Conservation (phyloP, 2,329 filamentous ascomycete species). For the Fusarium staphyleae region DNA sequence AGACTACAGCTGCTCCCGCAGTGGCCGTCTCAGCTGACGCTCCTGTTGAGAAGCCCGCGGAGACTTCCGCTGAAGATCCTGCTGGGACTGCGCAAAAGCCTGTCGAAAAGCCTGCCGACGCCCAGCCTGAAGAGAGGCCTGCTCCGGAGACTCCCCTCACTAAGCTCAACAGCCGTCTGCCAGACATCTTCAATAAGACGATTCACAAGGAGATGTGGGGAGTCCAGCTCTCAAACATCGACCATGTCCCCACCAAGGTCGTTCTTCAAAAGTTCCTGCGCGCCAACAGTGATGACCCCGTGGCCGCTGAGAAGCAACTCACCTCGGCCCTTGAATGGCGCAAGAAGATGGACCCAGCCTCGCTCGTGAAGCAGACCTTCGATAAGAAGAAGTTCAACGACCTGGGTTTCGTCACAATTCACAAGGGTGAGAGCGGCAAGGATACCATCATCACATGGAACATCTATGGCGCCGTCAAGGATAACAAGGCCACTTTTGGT, state of each 20-base stretch:
- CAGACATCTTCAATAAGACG: conserved; percentile 62
- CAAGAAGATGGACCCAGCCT: conserved; percentile 74
- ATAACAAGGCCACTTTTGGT: conserved; percentile 83
- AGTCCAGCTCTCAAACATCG: conserved; percentile 66
- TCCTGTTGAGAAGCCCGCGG: conserved; percentile 3
- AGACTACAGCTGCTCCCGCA: conserved; percentile 12
- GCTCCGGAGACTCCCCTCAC: conserved; percentile 51
- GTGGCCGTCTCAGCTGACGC: background rate
- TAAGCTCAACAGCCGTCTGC: conserved; percentile 65
- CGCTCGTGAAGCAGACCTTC: conserved; percentile 70
- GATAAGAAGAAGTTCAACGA: conserved; percentile 74
- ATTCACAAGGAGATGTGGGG: conserved; percentile 86
- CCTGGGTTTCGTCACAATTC: conserved; percentile 81
- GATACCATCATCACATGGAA: conserved; percentile 85
- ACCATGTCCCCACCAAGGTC: conserved; percentile 78
- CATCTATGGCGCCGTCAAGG: conserved; percentile 87
- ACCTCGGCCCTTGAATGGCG: conserved; percentile 83
- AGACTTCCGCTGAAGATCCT: conserved; percentile 8
- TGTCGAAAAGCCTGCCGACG: conserved; percentile 18
- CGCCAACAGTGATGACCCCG: conserved; percentile 80
- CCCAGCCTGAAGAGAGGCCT: background rate
- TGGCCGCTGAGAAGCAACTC: conserved; percentile 79
- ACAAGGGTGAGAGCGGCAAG: conserved; percentile 63
- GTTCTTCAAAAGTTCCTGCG: conserved; percentile 93
- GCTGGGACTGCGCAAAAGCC: conserved; percentile 20